These are phyloP conservation scores for Alternaria ethzedia DNA, from an alignment of 2,329 filamentous ascomycete genomes.

Conservation along the genomic window DNA sequence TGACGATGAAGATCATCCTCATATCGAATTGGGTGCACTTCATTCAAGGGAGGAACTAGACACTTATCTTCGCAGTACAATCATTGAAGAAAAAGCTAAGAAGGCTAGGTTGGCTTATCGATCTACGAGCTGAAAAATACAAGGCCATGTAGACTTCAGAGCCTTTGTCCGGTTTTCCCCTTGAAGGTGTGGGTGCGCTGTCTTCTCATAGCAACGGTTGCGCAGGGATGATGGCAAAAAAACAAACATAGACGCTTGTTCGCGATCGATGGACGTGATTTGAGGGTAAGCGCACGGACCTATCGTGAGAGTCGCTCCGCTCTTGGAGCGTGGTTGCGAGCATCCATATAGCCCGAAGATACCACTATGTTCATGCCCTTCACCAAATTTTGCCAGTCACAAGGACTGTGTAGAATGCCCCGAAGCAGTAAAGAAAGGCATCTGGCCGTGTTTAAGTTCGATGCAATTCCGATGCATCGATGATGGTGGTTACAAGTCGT, in stretches of 20 bases:
- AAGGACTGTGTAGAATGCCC: not conserved
- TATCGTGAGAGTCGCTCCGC: not conserved
- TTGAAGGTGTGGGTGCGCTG: not conserved
- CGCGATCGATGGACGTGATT: not conserved
- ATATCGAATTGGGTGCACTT: not conserved
- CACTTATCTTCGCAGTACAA: not conserved
- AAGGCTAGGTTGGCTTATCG: not conserved
- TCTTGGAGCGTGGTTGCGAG: not conserved
- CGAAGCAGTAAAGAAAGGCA: not conserved
- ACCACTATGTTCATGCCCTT: not conserved
- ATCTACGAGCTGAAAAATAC: not conserved
- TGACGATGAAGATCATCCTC: not conserved
- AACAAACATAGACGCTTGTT: not conserved
- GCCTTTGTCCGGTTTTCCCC: not conserved
- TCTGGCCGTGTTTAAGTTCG: not conserved
- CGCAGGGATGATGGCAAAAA: not conserved
- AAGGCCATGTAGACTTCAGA: not conserved
- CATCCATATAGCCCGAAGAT: not conserved
- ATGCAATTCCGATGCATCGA: not conserved
- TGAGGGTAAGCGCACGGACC: not conserved
- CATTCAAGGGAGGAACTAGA: not conserved
- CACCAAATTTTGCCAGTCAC: not conserved
- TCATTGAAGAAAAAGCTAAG: not conserved
- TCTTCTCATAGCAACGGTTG: not conserved
- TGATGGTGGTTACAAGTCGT: conserved; percentile 2